Evolutionary conservation across 1,284 basidiomycete genomes (phyloP).

Genomic region (Boletellus dicymbophilus): DNA sequence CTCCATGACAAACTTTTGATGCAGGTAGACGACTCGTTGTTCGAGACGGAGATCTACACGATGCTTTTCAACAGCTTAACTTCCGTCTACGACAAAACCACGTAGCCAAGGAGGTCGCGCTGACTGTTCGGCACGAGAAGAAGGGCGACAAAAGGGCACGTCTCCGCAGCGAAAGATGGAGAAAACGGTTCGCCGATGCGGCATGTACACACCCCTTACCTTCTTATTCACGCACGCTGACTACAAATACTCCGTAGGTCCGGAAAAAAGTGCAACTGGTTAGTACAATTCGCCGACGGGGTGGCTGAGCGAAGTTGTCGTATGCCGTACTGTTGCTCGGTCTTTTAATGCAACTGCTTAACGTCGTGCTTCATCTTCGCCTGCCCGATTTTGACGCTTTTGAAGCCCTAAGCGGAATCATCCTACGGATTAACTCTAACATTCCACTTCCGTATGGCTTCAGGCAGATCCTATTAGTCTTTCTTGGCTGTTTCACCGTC

Average conservation of each 20-base stretch:
- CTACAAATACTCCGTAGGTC: constrained; percentile 38
- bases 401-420: constrained; percentile 1
- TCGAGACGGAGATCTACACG: constrained; percentile 32
- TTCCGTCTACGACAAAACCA: constrained; percentile 56
- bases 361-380: constrained; percentile 2
- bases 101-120: constrained; percentile 51
- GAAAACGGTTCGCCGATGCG: constrained; percentile 38
- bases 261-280: constrained; percentile 54
- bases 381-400: constrained; percentile 5
- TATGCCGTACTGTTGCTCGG: no score
- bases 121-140: constrained; percentile 62
- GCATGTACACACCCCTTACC: constrained; percentile 21
- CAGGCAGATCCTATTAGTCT: constrained; percentile 6
- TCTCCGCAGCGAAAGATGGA: constrained; percentile 38
- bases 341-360: no score
- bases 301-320: constrained; percentile 36
- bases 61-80: constrained; percentile 52
- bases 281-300: constrained; percentile 49
- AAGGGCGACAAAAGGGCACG: constrained; percentile 37
- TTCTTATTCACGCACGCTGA: constrained; percentile 12
- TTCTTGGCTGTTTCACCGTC: constrained; percentile 14
- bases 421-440: constrained; percentile 16
- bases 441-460: constrained; percentile 7
- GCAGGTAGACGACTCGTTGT: constrained; percentile 46
- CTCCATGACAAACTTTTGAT: constrained; percentile 7